A percentile compares a stretch with the other conserved stretches of the same genome.
phyloP scores from a whole-genome alignment of 192 early-diverging fungal genomes.

The Coemansia sp. region DNA sequence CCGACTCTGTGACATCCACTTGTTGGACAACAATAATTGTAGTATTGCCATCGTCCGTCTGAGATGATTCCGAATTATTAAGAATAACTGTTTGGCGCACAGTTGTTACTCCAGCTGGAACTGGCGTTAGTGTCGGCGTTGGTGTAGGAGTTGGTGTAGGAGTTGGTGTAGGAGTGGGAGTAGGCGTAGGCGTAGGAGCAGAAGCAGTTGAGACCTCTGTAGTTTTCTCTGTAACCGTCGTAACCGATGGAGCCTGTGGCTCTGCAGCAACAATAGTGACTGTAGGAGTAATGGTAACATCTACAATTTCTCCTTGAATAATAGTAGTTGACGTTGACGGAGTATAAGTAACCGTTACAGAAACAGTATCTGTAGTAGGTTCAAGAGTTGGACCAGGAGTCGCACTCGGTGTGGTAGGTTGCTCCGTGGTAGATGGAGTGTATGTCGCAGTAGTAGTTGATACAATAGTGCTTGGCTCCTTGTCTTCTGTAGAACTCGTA shows the following conservation, averaged over 20 bases:
- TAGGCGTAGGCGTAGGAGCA: not conserved
- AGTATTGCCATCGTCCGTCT: not conserved
- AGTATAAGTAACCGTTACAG: not conserved
- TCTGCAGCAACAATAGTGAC: not conserved
- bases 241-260: not conserved
- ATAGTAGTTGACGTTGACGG: not conserved
- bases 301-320: not conserved
- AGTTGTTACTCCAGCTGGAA: too few relatives aligned
- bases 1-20: constrained; percentile 1
- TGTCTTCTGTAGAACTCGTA: not conserved
- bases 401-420: not conserved
- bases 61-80: not conserved
- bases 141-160: too few relatives aligned
- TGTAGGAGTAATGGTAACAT: not conserved
- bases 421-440: not conserved
- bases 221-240: not conserved
- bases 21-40: not conserved
- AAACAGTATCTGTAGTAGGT: not conserved
- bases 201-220: not conserved
- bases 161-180: too few relatives aligned
- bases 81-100: too few relatives aligned
- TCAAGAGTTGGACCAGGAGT: not conserved
- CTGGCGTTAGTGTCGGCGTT: too few relatives aligned
- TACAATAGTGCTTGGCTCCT: not conserved
- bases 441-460: not conserved